Percentiles rank a stretch among this genome's conserved stretches.
Conservation (phyloP, 768 basidiomycete species). For the Tylopilus sp. region DNA sequence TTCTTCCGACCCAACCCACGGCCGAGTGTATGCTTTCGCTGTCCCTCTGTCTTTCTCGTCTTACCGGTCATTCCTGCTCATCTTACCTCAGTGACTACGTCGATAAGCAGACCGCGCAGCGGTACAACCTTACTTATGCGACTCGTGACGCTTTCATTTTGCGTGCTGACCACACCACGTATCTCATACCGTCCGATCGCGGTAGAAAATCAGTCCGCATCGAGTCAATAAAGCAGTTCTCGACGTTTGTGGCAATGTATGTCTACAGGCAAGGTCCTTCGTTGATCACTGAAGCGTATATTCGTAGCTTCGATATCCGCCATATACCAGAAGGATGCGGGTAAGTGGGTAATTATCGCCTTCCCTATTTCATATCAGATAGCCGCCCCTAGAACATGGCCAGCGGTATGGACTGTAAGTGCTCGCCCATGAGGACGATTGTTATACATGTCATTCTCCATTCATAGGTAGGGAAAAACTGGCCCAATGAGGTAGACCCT, state of each 20-base stretch:
- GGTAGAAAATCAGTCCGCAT: conserved; percentile 33
- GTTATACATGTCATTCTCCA: no score
- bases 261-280: neutral
- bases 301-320: conserved; percentile 26
- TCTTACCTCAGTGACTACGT: conserved; percentile 26
- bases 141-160: conserved; percentile 26
- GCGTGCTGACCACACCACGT: conserved; percentile 28
- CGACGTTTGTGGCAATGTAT: conserved; percentile 19
- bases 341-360: conserved; percentile 4
- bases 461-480: conserved; percentile 14
- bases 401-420: conserved; percentile 24
- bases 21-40: conserved; percentile 51
- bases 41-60: neutral
- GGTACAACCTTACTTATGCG: conserved; percentile 31
- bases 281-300: neutral
- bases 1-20: conserved; percentile 61
- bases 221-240: conserved; percentile 19
- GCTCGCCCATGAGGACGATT: neutral
- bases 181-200: conserved; percentile 18
- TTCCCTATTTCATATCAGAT: neutral
- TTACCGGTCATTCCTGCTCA: neutral
- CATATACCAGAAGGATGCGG: conserved; percentile 34
- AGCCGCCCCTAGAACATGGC: conserved; percentile 21
- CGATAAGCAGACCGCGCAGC: conserved; percentile 19
- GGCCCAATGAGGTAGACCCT: conserved; percentile 16